A percentile compares a stretch with the other conserved stretches of the same genome.
Evolutionary conservation across 305 asterid genomes (phyloP).

Genomic region (Vinca major): DNA sequence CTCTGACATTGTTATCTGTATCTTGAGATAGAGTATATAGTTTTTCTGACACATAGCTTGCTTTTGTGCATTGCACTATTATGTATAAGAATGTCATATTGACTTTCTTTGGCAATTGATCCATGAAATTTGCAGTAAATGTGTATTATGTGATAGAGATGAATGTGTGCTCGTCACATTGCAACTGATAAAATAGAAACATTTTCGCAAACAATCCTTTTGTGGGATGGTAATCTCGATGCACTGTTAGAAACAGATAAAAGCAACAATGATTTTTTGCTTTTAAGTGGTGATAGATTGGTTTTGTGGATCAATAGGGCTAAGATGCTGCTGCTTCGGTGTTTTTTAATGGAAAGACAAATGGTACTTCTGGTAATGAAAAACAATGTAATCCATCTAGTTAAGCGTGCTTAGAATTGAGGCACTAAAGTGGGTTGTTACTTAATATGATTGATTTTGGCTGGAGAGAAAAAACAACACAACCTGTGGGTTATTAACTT

Average conservation of each 20-base stretch:
- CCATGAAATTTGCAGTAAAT: too few relatives aligned
- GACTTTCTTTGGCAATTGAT: too few relatives aligned
- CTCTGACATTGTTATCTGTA: not conserved
- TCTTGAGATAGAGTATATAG: not conserved
- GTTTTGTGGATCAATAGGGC: not conserved
- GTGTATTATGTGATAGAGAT: not conserved
- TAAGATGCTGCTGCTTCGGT: not conserved
- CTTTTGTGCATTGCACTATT: too few relatives aligned
- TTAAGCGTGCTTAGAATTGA: not conserved
- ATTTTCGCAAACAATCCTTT: not conserved
- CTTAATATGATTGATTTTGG: too few relatives aligned
- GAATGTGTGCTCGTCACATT: not conserved
- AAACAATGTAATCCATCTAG: not conserved
- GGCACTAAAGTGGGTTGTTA: not conserved
- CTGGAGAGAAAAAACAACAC: not conserved
- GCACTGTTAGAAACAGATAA: not conserved
- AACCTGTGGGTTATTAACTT: not conserved
- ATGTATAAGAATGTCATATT: too few relatives aligned
- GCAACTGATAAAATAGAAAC: not conserved
- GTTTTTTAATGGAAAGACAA: too few relatives aligned
- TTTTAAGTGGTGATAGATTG: not conserved
- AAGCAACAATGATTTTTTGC: not conserved
- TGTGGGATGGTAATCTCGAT: not conserved
- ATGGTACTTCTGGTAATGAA: too few relatives aligned
- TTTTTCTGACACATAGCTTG: not conserved